Evolutionary conservation across 495 filamentous ascomycete species (phyloP).

Genomic region (Lasiosphaeria hispida): DNA sequence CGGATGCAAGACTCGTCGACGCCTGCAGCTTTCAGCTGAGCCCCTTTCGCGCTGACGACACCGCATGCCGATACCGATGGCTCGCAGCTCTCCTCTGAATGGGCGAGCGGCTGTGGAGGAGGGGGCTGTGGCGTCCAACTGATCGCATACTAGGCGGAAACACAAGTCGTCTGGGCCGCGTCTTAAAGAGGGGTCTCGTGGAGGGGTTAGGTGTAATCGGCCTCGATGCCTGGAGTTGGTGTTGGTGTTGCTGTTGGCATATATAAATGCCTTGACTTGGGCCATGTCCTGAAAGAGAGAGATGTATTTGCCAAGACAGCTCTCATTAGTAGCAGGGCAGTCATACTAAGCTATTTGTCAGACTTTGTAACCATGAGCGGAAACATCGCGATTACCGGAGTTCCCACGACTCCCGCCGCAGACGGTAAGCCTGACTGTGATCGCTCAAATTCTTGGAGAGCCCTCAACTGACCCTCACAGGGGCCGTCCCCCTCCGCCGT

Average conservation of each 20-base stretch:
- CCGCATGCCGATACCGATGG: neutral
- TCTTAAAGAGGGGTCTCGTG: neutral
- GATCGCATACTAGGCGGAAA: neutral
- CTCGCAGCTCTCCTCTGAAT: neutral
- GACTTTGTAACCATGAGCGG: slow-evolving; percentile 20
- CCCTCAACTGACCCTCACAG: neutral
- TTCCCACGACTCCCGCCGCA: slow-evolving; percentile 24
- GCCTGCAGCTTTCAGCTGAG: slow-evolving; percentile 2
- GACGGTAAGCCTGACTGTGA: slow-evolving; percentile 10
- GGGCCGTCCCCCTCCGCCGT: slow-evolving; percentile 28
- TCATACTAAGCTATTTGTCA: no score
- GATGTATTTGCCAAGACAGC: no score
- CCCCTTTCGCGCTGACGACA: neutral
- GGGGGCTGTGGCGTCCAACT: neutral
- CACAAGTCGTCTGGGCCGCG: neutral
- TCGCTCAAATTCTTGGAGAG: neutral
- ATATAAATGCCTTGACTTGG: no score
- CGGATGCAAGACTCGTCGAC: neutral
- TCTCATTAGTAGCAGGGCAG: neutral
- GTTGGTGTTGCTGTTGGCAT: no score
- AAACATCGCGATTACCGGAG: slow-evolving; percentile 28
- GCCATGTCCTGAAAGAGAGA: no score
- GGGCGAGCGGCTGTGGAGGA: neutral
- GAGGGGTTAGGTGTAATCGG: neutral
- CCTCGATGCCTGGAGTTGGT: neutral